These are phyloP conservation scores for Ophiostoma sp. DNA, from an alignment of 2,329 filamentous ascomycete species.

Conservation along the genomic window DNA sequence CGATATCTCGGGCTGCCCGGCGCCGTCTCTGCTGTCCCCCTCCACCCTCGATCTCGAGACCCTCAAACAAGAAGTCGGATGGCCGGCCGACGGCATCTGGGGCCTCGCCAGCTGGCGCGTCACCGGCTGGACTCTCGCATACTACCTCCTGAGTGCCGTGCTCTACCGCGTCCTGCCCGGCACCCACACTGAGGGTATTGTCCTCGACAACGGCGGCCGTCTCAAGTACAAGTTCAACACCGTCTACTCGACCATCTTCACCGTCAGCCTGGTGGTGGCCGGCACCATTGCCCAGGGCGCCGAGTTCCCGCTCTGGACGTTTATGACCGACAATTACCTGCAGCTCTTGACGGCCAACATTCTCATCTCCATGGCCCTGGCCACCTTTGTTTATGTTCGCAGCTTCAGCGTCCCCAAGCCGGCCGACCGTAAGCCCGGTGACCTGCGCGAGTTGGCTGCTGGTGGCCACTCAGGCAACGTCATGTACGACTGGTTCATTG, in stretches of 20 bases:
- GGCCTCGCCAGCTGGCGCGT: conserved; percentile 71
- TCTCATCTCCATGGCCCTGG: conserved; percentile 69
- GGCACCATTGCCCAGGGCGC: conserved; percentile 77
- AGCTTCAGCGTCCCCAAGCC: conserved; percentile 69
- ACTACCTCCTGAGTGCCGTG: conserved; percentile 74
- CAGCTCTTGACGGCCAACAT: conserved; percentile 83
- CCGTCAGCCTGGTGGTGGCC: conserved; percentile 67
- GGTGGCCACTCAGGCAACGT: conserved; percentile 82
- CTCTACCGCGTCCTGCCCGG: conserved; percentile 78
- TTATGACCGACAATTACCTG: conserved; percentile 86
- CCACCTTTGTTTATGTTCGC: conserved; percentile 75
- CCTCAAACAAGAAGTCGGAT: conserved; percentile 78
- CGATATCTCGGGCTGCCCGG: conserved; percentile 86
- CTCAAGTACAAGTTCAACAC: conserved; percentile 83
- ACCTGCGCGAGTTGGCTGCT: conserved; percentile 75
- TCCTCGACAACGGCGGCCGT: conserved; percentile 68
- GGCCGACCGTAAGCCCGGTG: conserved; percentile 57
- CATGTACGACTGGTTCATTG: conserved; percentile 95
- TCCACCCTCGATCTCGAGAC: conserved; percentile 68
- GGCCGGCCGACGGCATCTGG: conserved; percentile 69
- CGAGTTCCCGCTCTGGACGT: conserved; percentile 86
- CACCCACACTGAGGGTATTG: conserved; percentile 66
- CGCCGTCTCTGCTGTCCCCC: conserved; percentile 74
- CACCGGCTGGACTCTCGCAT: conserved; percentile 69
- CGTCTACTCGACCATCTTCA: conserved; percentile 72